Evolutionary conservation across 306 rosid species (phyloP), one percentile per base, ranked within the genome.

Genomic region (Bauhinia variegata): DNA sequence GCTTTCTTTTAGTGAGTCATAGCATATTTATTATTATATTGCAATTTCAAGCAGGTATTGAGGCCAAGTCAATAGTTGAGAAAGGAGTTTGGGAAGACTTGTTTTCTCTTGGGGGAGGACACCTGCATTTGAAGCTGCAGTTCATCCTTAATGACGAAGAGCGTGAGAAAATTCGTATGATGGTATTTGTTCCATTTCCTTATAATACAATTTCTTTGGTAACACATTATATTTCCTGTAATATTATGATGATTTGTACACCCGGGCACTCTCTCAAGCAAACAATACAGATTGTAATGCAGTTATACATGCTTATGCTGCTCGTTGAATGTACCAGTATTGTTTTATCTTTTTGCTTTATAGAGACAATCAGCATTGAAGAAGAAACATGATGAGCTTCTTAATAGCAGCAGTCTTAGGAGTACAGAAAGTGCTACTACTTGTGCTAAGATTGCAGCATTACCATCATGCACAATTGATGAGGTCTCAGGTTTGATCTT

Each of bases 401-500:
- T 72, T 51, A 52, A 78, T 60, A 52, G 60, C 50, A 62, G 75
- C 48, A 62, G 75, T 55, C 63, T 19, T 63, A 72, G 16, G 48
- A 75, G 75, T 37, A 60, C 54, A 36, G 73, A 78, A 72, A 73
- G 63, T 36, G 43, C 46, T 7, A 41, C 66, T 13, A 53, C 43
- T 67, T 51, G 52, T 62, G 54, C 36, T 67, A 61, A 50, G 41
- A 78, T 70, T 68, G 68, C 73, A 36, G 79, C 75, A 38, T 72
- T 82, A 34, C 76, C 79, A 14, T 65, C 82, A 55, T 13, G 55
- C 70, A 43, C 76, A 33, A 69, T 60, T 44, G 73, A 77, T 60
- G 86, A 81, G 84, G 67, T 80, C 84, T 85, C 97, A 88, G 97
- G 97, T 93, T 86, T 64, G 90, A 82, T 79, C 83, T 78, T 63